phyloP scores from a whole-genome alignment of 805 yeast species.

The Tetrapisispora nanseiensis region DNA sequence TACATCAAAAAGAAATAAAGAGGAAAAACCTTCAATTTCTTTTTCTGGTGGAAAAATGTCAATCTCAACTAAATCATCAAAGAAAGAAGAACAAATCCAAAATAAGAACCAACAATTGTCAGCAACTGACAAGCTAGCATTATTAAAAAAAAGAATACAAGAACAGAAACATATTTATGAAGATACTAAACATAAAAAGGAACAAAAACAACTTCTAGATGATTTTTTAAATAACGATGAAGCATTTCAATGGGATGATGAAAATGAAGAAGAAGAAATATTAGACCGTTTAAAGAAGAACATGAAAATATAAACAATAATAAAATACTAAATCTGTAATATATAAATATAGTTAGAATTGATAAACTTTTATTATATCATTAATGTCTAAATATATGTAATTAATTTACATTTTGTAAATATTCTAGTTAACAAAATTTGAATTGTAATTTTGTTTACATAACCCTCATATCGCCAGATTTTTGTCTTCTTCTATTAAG shows the following conservation, averaged over 20 bases:
- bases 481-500: slow-evolving; percentile 20
- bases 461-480: slow-evolving; percentile 1
- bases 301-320: slow-evolving; percentile 5
- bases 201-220: slow-evolving; percentile 21
- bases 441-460: not conserved
- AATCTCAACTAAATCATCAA: not conserved
- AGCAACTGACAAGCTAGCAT: slow-evolving; percentile 8
- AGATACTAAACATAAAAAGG: slow-evolving; percentile 17
- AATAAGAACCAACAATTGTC: not conserved
- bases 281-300: slow-evolving; percentile 13
- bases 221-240: slow-evolving; percentile 23
- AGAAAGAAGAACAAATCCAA: not conserved
- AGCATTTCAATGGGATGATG: slow-evolving; percentile 24
- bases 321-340: too few relatives aligned
- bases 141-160: slow-evolving; percentile 23
- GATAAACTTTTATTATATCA: not conserved
- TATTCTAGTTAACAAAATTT: too few relatives aligned
- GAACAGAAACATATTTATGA: slow-evolving; percentile 22
- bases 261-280: slow-evolving; percentile 22
- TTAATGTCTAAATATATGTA: too few relatives aligned
- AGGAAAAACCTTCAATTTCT: not conserved
- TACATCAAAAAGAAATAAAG: not conserved
- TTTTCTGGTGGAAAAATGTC: slow-evolving; percentile 3
- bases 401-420: too few relatives aligned
- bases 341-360: not conserved